Conservation (phyloP, 768 basidiomycete genomes). For the Rhodotorula toruloides region DNA sequence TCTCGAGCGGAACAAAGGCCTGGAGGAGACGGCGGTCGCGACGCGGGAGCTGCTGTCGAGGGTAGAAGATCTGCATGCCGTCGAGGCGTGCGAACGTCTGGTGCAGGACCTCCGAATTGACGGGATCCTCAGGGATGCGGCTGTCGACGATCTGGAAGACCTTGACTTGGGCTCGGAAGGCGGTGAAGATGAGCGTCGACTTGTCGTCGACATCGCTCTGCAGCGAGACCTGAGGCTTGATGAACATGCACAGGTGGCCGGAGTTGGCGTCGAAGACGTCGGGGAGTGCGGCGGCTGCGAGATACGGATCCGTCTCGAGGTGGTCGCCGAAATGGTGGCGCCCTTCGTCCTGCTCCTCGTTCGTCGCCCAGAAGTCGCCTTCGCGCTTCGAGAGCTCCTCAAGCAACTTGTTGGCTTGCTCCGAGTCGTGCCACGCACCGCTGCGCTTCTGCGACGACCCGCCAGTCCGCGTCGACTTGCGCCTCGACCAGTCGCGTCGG, state of each 20-base stretch:
- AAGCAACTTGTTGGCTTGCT: constrained; percentile 29
- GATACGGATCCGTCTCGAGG: constrained; percentile 38
- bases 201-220: constrained; percentile 55
- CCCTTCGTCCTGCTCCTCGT: constrained; percentile 11
- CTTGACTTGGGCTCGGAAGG: constrained; percentile 72
- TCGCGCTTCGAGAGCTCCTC: constrained; percentile 28
- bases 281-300: constrained; percentile 41
- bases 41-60: constrained; percentile 45
- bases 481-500: background rate
- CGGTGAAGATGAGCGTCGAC: constrained; percentile 66
- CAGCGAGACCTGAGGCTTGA: constrained; percentile 85
- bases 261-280: constrained; percentile 50
- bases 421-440: constrained; percentile 19
- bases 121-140: constrained; percentile 68
- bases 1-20: constrained; percentile 70
- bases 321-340: constrained; percentile 15
- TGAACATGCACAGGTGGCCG: constrained; percentile 73
- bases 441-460: constrained; percentile 7
- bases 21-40: background rate
- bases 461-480: constrained; percentile 7
- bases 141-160: constrained; percentile 76
- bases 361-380: constrained; percentile 1
- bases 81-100: constrained; percentile 74
- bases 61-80: constrained; percentile 83
- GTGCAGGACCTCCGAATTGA: constrained; percentile 79